phyloP scores from a whole-genome alignment of 441 rosid genomes.

The Jatropha multifida region DNA sequence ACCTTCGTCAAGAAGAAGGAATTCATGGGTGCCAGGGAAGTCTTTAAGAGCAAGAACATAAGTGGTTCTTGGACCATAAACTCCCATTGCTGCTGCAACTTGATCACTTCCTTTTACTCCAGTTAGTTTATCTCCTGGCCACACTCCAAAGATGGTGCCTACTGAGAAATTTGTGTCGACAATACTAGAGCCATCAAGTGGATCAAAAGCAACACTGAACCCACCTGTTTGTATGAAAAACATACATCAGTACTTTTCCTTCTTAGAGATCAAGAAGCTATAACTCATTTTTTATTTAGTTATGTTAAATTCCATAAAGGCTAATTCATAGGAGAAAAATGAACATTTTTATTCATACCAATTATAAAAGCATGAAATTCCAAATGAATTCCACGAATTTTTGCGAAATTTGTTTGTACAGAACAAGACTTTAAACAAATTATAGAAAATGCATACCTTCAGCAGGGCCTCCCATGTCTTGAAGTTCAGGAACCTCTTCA shows the following conservation, averaged over 20 bases:
- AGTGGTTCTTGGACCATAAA: conserved; percentile 95
- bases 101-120: conserved; percentile 90
- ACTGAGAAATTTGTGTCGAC: conserved; percentile 94
- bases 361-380: too few species aligned
- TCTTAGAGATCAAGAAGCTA: background rate
- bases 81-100: conserved; percentile 98
- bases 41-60: conserved; percentile 88
- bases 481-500: conserved; percentile 94
- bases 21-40: conserved; percentile 88
- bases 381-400: too few species aligned
- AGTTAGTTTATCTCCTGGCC: conserved; percentile 95
- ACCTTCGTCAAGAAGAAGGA: conserved; percentile 99
- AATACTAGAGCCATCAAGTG: conserved; percentile 92
- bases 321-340: too few species aligned
- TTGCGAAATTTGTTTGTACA: too few species aligned
- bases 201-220: conserved; percentile 95
- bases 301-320: too few species aligned
- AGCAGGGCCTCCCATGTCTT: conserved; percentile 93
- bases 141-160: conserved; percentile 97
- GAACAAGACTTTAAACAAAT: background rate
- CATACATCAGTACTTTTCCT: background rate
- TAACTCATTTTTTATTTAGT: too few species aligned
- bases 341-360: too few species aligned
- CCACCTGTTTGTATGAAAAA: conserved; percentile 54
- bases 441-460: conserved; percentile 53